These are phyloP conservation scores for Cocos nucifera DNA, from an alignment of 176 grass and related monocot genomes.

Conservation along the genomic window DNA sequence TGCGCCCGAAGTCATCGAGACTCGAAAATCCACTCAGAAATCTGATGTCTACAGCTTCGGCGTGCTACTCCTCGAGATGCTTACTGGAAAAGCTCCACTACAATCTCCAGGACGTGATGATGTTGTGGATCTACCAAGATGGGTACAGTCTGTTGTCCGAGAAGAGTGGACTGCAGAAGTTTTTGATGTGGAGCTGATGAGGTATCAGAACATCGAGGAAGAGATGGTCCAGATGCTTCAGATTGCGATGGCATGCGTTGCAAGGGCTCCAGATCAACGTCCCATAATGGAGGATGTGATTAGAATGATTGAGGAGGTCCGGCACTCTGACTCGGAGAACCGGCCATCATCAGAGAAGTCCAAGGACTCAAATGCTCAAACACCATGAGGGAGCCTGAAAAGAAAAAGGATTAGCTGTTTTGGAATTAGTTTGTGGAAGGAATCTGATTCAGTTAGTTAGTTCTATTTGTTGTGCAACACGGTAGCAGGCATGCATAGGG, in stretches of 20 bases:
- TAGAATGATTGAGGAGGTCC: slow-evolving; percentile 53
- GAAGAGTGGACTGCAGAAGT: slow-evolving; percentile 96
- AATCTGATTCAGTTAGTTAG: too few relatives aligned
- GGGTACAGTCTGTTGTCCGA: slow-evolving; percentile 89
- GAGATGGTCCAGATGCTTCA: slow-evolving; percentile 97
- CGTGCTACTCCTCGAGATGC: slow-evolving; percentile 81
- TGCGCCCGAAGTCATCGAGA: slow-evolving; percentile 75
- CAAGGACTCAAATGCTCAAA: slow-evolving; percentile 21
- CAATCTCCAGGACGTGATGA: slow-evolving; percentile 52
- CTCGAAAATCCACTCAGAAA: slow-evolving; percentile 59
- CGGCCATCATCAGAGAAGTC: slow-evolving; percentile 37
- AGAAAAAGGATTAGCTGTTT: too few relatives aligned
- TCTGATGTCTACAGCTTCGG: slow-evolving; percentile 91
- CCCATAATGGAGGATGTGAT: slow-evolving; percentile 86
- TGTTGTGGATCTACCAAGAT: slow-evolving; percentile 54
- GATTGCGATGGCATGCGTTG: slow-evolving; percentile 80
- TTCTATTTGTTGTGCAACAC: too few relatives aligned
- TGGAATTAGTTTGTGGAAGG: too few relatives aligned
- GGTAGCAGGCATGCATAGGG: too few relatives aligned
- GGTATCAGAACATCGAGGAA: slow-evolving; percentile 69
- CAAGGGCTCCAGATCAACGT: slow-evolving; percentile 39
- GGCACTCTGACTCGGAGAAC: slow-evolving; percentile 41
- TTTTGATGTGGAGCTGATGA: slow-evolving; percentile 68
- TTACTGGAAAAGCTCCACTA: slow-evolving; percentile 83
- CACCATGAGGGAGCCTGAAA: background rate